Base-by-base conservation (phyloP, 2,329 filamentous ascomycete species). In the Ophiocordyceps camponoti-leonardi region DNA sequence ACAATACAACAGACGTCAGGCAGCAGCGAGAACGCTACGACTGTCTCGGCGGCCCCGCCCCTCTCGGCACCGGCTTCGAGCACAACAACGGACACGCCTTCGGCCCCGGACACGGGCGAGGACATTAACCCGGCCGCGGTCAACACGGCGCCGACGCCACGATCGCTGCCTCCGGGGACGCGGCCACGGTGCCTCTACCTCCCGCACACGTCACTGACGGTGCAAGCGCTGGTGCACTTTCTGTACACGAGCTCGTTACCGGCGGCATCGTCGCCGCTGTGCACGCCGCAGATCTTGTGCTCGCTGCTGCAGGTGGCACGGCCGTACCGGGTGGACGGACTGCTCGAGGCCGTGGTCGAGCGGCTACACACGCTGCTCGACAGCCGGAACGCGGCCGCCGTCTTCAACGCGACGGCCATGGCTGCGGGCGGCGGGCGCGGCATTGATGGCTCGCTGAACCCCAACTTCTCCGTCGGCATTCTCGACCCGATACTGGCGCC, bases 351-450 rank as follows among this genome's bases (percentile, higher is more conserved):
- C 0, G 86, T 93, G 2, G 86, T 96, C 11, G 87, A 96, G 61
- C 78, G 90, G 8, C 71, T 98, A 0, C 92, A 98, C 56, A 75
- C 84, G 28, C 76, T 93, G 1, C 75, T 98, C 4, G 92, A 98
- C 60, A 92, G 86, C 43, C 77, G 90, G 42, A 98, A 96, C 53
- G 90, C 92, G 0, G 92, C 92, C 0, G 92, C 92, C 6, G 88
- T 98, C 0, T 98, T 98, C 69, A 98, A 98, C 52, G 92, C 92
- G 0, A 92, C 90, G 0, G 92, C 92, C 45, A 96, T 96, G 92
- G 92, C 88, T 0, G 92, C 92, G 1, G 92, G 92, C 12, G 88
- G 92, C 23, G 92, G 92, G 0, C 78, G 87, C 43, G 84, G 85
- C 43, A 85, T 90, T 26, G 80, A 83, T 45, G 85, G 72, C 35